phyloP scores from a whole-genome alignment of 352 stramenopile genomes.

The Pythium oligandrum region DNA sequence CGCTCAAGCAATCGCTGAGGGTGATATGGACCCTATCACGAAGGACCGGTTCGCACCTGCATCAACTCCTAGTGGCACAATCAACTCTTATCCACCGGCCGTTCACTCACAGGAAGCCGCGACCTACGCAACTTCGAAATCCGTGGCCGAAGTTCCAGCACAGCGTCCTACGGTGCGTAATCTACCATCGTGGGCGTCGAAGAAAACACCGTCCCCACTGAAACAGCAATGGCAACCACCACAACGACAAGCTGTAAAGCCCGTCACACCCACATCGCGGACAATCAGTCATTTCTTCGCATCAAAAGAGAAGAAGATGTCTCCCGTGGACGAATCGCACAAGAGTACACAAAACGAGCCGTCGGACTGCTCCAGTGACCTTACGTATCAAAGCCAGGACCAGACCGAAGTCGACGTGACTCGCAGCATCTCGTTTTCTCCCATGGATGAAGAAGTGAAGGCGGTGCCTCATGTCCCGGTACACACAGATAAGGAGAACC shows the following conservation, averaged over 20 bases:
- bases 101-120: not conserved
- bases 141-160: not conserved
- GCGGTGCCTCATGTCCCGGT: not conserved
- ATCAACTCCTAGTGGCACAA: not conserved
- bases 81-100: not conserved
- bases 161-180: not conserved
- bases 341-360: slow-evolving; percentile 1
- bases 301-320: slow-evolving; percentile 6
- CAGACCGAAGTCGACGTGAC: slow-evolving; percentile 34
- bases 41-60: slow-evolving; percentile 31
- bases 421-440: slow-evolving; percentile 49
- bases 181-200: not conserved
- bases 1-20: slow-evolving; percentile 52
- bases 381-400: slow-evolving; percentile 54
- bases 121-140: not conserved
- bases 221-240: too few relatives aligned
- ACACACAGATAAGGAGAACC: slow-evolving; percentile 39
- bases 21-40: slow-evolving; percentile 73
- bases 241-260: too few relatives aligned
- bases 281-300: slow-evolving; percentile 47
- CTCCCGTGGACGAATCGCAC: slow-evolving; percentile 2
- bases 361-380: not conserved
- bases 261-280: not conserved
- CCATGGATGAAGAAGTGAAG: slow-evolving; percentile 26
- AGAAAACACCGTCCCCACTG: too few relatives aligned